Evolutionary conservation across 1,284 basidiomycete species (phyloP).

Genomic region (Tylopilus orsonianus): DNA sequence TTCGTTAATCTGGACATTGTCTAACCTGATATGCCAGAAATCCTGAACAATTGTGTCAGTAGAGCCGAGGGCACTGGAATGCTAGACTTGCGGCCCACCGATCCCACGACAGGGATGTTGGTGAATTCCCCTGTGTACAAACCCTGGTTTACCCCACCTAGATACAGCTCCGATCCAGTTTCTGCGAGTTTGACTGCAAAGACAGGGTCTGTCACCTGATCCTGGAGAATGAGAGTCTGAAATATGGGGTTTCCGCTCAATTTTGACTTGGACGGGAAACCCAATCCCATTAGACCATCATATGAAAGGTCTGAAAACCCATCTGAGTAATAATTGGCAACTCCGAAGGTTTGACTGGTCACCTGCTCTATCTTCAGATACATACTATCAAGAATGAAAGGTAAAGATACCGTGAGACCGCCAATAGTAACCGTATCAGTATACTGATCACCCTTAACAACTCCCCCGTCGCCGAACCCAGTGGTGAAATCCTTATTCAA

Average conservation of each 20-base stretch:
- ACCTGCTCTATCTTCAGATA: slow-evolving; percentile 14
- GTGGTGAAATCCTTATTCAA: slow-evolving; percentile 24
- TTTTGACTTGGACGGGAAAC: slow-evolving; percentile 12
- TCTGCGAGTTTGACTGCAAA: slow-evolving; percentile 43
- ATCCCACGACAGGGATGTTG: slow-evolving; percentile 10
- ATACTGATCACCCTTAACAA: slow-evolving; percentile 31
- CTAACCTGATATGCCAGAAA: slow-evolving; percentile 33
- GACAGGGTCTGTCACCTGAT: slow-evolving; percentile 22
- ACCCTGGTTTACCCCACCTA: slow-evolving; percentile 37
- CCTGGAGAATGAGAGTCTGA: slow-evolving; percentile 23
- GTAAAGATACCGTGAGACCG: slow-evolving; percentile 20
- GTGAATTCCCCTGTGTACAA: slow-evolving; percentile 18
- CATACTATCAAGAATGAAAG: not conserved
- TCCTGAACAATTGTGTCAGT: slow-evolving; percentile 12
- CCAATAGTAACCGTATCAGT: slow-evolving; percentile 33
- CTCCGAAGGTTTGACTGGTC: slow-evolving; percentile 14
- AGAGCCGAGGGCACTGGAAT: not conserved
- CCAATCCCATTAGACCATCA: slow-evolving; percentile 25
- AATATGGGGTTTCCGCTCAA: slow-evolving; percentile 13
- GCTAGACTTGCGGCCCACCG: slow-evolving; percentile 8
- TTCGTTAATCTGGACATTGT: slow-evolving; percentile 13
- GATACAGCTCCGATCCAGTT: slow-evolving; percentile 39
- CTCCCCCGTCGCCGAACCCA: slow-evolving; percentile 34
- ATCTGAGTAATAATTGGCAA: slow-evolving; percentile 12
- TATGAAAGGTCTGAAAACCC: slow-evolving; percentile 5